Evolutionary conservation across 2,329 filamentous ascomycete genomes (phyloP).

Genomic region (Fusarium pilosicola): DNA sequence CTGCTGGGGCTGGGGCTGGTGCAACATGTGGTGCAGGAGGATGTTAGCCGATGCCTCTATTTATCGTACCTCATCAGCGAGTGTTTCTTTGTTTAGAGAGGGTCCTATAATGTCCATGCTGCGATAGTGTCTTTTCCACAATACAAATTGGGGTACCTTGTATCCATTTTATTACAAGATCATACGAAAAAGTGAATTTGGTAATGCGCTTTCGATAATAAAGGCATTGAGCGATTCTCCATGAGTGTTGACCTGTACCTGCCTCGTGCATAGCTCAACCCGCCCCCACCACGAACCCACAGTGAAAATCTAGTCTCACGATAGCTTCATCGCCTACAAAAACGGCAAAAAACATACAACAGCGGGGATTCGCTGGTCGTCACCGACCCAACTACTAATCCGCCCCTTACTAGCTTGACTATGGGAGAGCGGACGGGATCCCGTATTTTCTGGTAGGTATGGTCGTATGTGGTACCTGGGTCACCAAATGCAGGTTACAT

Average conservation of each 20-base stretch:
- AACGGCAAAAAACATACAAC: background rate
- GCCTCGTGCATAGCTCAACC: background rate
- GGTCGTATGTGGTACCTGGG: background rate
- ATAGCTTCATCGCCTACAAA: background rate
- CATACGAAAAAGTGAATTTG: background rate
- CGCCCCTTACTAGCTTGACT: background rate
- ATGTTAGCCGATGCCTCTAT: background rate
- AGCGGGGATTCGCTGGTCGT: conserved; percentile 6
- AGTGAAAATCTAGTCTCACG: background rate
- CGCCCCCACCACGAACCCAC: background rate
- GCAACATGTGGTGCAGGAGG: too few relatives aligned
- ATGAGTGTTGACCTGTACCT: background rate
- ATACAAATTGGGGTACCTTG: background rate
- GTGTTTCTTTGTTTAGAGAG: background rate
- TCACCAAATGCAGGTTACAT: background rate
- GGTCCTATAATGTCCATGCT: conserved; percentile 4
- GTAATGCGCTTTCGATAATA: background rate
- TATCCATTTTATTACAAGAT: background rate
- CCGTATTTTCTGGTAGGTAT: conserved; percentile 1
- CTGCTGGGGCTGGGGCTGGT: too few relatives aligned
- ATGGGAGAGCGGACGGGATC: conserved; percentile 8
- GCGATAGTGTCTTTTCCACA: background rate
- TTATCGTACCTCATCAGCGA: background rate
- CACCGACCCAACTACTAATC: conserved; percentile 9
- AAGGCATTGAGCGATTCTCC: background rate